A percentile compares a stretch with the other conserved stretches of the same genome.
Evolutionary conservation across 306 rosid species (phyloP).

Genomic region (Carpinus fangiana): DNA sequence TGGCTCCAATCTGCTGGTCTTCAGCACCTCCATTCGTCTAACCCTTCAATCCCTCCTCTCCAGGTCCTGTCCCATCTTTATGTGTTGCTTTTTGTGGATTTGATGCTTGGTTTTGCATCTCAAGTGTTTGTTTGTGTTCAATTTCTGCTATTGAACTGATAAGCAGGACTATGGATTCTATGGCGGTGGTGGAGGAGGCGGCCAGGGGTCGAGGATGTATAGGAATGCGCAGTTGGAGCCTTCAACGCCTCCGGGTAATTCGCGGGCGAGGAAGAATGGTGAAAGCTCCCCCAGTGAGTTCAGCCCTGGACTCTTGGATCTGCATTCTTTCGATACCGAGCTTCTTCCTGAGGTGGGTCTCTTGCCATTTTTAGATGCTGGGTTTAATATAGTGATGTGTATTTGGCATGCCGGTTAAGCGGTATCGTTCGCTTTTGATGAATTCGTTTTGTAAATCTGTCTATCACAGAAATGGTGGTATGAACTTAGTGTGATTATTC

Average conservation of each 20-base stretch:
- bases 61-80: slow-evolving; percentile 62
- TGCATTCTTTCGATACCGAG: slow-evolving; percentile 93
- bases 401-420: neutral
- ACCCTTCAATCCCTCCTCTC: slow-evolving; percentile 52
- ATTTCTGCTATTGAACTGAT: slow-evolving; percentile 37
- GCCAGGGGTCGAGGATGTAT: slow-evolving; percentile 72
- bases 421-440: neutral
- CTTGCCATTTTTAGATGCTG: slow-evolving; percentile 15
- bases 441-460: neutral
- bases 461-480: neutral
- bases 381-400: neutral
- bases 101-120: slow-evolving; percentile 28
- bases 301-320: slow-evolving; percentile 96
- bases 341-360: slow-evolving; percentile 78
- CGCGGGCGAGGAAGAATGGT: slow-evolving; percentile 54
- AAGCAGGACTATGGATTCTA: slow-evolving; percentile 72
- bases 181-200: slow-evolving; percentile 53
- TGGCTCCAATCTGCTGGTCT: slow-evolving; percentile 99
- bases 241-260: slow-evolving; percentile 67
- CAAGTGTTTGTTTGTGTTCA: slow-evolving; percentile 20
- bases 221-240: slow-evolving; percentile 84
- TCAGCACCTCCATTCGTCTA: slow-evolving; percentile 76
- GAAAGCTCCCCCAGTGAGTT: slow-evolving; percentile 77
- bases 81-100: slow-evolving; percentile 23
- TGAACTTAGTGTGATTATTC: neutral